Percentiles rank a stretch among this genome's conserved stretches.
Conservation (phyloP, 192 early-diverging fungal species). For the Podila clonocystis region DNA sequence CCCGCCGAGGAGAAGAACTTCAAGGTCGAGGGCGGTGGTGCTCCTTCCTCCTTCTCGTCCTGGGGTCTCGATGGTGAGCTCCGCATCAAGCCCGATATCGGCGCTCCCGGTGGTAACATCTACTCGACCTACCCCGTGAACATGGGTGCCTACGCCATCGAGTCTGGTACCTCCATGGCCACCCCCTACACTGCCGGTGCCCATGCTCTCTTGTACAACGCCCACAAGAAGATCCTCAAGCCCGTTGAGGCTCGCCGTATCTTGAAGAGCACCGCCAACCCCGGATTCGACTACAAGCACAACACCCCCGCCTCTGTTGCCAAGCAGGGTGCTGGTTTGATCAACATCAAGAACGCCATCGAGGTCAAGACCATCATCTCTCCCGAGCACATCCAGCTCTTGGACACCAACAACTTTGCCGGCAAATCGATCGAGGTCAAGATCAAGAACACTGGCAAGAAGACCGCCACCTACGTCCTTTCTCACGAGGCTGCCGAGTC, state of each 20-base stretch:
- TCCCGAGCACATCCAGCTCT: constrained; percentile 67
- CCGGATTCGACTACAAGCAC: constrained; percentile 7
- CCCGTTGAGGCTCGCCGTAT: constrained; percentile 24
- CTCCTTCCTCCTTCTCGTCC: constrained; percentile 69
- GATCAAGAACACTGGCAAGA: constrained; percentile 51
- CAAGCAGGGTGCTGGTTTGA: constrained; percentile 75
- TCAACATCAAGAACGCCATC: constrained; percentile 75
- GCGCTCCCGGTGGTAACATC: constrained; percentile 76
- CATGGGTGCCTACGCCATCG: constrained; percentile 49
- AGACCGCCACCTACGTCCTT: constrained; percentile 33
- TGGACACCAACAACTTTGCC: constrained; percentile 53
- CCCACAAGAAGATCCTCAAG: constrained; percentile 53
- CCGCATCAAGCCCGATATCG: constrained; percentile 66
- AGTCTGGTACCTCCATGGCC: constrained; percentile 89
- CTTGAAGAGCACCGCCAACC: constrained; percentile 39
- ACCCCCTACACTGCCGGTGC: constrained; percentile 78
- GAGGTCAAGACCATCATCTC: constrained; percentile 57
- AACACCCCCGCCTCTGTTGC: constrained; percentile 49
- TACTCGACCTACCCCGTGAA: constrained; percentile 66
- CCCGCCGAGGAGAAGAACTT: constrained; percentile 1
- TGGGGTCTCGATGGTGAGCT: constrained; percentile 73
- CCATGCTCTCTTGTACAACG: constrained; percentile 71
- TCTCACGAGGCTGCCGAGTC: constrained; percentile 48
- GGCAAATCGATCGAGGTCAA: constrained; percentile 49
- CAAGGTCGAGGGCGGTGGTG: constrained; percentile 46